Evolutionary conservation across 495 filamentous ascomycete genomes (phyloP), one percentile per base, ranked within the genome.

Genomic region (Echria macrotheca): DNA sequence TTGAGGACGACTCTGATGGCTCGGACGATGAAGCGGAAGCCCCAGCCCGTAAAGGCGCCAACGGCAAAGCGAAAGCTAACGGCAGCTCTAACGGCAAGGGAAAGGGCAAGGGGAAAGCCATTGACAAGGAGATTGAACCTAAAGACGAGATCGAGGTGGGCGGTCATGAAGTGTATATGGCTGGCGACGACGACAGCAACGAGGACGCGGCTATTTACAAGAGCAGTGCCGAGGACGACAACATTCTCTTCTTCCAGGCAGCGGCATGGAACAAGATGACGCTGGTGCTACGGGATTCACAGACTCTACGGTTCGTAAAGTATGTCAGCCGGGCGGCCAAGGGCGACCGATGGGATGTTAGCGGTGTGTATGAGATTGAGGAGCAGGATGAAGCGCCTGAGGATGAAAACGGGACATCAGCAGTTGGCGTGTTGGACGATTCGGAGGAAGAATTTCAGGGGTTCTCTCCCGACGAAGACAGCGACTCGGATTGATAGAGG

Each of bases 301-400:
- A 87, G 6, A 83, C 86, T 6, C 75, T 98, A 59, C 80, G 85
- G 68, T 97, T 97, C 63, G 89, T 96, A 60, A 99, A 97, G 75
- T 99, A 96, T 65, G 86, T 97, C 29, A 91, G 86, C 71, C 73
- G 70, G 12, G 76, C 69, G 25, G 91, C 93, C 3, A 79, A 78
- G 59, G 91, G 93, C 12, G 94, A 96, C 68, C 76, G 93, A 29
- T 99, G 91, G 91, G 93, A 99, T 72, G 69, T 96, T 23, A 78
- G 76, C 29, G 94, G 82, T 1, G 82, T 70, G 14, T 84, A 76
- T 62, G 77, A 76, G 47, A 81, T 86, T 21, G 68, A 68, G n/a
- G 69, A 66, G 11, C 71, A 71, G 11, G 70, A 64, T 11, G 65
- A 56, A 3, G 71, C 61, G 17, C 60, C 58, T 0, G 64, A 62